phyloP scores from a whole-genome alignment of 495 filamentous ascomycete genomes.

The Melanomma pulvis-pyrius region DNA sequence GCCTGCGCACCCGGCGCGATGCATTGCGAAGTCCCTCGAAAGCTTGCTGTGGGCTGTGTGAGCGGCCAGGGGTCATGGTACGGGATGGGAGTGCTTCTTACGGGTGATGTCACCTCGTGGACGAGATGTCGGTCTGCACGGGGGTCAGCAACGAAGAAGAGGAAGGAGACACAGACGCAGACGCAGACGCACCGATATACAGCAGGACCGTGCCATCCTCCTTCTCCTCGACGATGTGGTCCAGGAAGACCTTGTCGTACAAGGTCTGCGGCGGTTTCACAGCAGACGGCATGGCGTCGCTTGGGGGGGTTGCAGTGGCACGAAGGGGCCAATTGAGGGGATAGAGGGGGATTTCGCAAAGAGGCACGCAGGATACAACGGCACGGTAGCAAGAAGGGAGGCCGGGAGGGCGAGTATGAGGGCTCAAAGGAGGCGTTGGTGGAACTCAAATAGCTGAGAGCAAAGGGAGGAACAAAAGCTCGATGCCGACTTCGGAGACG shows the following conservation, averaged over 20 bases:
- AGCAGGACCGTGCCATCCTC: conserved; percentile 88
- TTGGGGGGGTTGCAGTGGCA: conserved; percentile 14
- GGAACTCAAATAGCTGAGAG: conserved; percentile 26
- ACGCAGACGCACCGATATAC: conserved; percentile 78
- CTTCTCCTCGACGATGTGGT: conserved; percentile 92
- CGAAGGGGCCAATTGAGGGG: conserved; percentile 19
- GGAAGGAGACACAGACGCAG: conserved; percentile 28
- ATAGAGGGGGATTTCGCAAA: conserved; percentile 5
- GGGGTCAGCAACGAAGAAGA: conserved; percentile 1
- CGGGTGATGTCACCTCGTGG: conserved; percentile 96
- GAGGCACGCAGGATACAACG: not conserved
- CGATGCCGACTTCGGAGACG: conserved; percentile 25
- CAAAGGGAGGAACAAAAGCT: conserved; percentile 13
- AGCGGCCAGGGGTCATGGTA: conserved; percentile 19
- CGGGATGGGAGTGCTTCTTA: conserved; percentile 43
- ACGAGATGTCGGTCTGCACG: conserved; percentile 83
- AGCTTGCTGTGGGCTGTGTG: conserved; percentile 68
- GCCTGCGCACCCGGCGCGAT: conserved; percentile 80
- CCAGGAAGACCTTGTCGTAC: conserved; percentile 96
- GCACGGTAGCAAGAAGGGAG: not conserved
- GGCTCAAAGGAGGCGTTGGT: conserved; percentile 17
- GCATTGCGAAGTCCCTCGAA: conserved; percentile 94
- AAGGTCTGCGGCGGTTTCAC: conserved; percentile 80
- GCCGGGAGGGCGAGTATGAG: not conserved
- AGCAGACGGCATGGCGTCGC: conserved; percentile 71